Evolutionary conservation across 768 basidiomycete species (phyloP), one percentile per base, ranked within the genome.

Genomic region (Leucosporidium scottii): DNA sequence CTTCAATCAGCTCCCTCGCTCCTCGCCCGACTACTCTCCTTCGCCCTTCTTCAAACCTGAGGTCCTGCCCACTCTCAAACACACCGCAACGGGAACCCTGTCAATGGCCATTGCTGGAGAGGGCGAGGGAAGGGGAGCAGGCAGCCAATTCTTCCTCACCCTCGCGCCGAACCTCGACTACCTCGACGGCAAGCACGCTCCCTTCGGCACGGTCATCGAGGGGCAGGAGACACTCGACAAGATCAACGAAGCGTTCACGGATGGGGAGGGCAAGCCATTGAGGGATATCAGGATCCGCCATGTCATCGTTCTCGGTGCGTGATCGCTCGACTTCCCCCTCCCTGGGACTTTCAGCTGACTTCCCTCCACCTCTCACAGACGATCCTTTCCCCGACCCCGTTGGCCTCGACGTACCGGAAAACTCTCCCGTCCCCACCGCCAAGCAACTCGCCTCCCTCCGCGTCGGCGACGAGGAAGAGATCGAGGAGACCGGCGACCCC

Each of bases 71-170:
- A 84, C 83, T 65, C 82, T 97, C 67, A 97, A 97, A 78, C 96
- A 99, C 76, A 82, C 82, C 0, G 79, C 81, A 13, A 86, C 84
- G 72, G 96, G 96, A 25, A 97, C 92, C 0, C 89, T 99, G 21
- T 97, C 93, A 0, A 98, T 98, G 96, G 96, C 96, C 12, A 86
- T 97, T 15, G 90, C 94, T 4, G 92, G 92, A n/a, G 81, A 85
- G 1, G 72, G 87, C 18, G 86, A 85, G 2, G 49, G 54, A 77
- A 77, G 23, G 88, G 88, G 93, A 20, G 92, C 91, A 73, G 94
- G 92, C 17, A 90, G 88, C 74, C 96, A 98, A 75, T 99, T 98
- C 82, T 99, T 97, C 79, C 84, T 99, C 75, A 99, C 96, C 0
- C 83, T 99, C 3, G 86, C 82, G 17, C 89, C 93, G 73, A 85